phyloP scores from a whole-genome alignment of 805 yeast species.

The Hanseniaspora taiwanica region DNA sequence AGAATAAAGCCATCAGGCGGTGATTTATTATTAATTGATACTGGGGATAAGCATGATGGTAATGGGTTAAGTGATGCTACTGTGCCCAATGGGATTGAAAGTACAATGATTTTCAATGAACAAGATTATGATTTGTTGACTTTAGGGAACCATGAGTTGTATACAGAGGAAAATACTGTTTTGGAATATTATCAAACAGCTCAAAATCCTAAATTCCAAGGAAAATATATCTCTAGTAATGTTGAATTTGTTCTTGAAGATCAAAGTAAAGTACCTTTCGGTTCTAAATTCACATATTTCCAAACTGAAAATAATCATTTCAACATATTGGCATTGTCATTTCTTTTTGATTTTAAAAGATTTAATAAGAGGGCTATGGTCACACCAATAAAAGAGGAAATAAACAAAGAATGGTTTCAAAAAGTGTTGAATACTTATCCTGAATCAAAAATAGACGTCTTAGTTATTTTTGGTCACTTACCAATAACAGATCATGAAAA shows the following conservation, averaged over 20 bases:
- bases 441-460: conserved; percentile 40
- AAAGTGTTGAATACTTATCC: conserved; percentile 25
- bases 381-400: conserved; percentile 37
- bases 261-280: conserved; percentile 44
- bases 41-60: conserved; percentile 93
- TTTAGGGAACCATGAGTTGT: conserved; percentile 86
- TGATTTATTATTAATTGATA: conserved; percentile 67
- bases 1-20: conserved; percentile 30
- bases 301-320: conserved; percentile 39
- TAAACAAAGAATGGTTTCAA: conserved; percentile 55
- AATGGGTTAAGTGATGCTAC: conserved; percentile 82
- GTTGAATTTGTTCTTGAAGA: conserved; percentile 41
- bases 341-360: conserved; percentile 61
- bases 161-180: conserved; percentile 46
- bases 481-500: conserved; percentile 38
- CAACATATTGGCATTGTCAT: conserved; percentile 58
- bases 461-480: conserved; percentile 67
- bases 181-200: conserved; percentile 55
- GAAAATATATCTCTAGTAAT: conserved; percentile 56
- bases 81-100: conserved; percentile 49
- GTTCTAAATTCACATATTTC: conserved; percentile 52
- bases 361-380: conserved; percentile 51
- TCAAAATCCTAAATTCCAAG: conserved; percentile 36
- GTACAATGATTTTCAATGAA: conserved; percentile 49
- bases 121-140: conserved; percentile 68